Evolutionary conservation across 2,329 filamentous ascomycete genomes (phyloP).

Genomic region (Sphaerulina vaccinii): DNA sequence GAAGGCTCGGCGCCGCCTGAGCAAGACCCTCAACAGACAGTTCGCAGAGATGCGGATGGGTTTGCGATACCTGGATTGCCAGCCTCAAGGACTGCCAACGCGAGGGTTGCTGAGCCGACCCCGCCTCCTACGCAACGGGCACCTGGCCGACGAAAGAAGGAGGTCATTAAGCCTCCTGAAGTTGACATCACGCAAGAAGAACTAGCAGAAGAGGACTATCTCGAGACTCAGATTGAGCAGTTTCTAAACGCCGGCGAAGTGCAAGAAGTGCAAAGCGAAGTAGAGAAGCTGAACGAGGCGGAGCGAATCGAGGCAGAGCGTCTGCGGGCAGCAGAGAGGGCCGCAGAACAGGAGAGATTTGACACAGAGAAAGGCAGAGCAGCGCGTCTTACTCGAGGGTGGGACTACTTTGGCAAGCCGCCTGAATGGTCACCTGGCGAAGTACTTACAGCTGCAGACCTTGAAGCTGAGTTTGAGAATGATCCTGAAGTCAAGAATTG

Average conservation of each 20-base stretch:
- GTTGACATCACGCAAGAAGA: conserved; percentile 45
- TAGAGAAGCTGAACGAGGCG: conserved; percentile 33
- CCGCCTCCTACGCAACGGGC: conserved; percentile 37
- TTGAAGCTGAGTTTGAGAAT: conserved; percentile 73
- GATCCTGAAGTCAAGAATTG: conserved; percentile 86
- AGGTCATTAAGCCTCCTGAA: conserved; percentile 33
- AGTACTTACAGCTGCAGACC: conserved; percentile 29
- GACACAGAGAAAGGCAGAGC: conserved; percentile 50
- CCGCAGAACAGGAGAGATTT: conserved; percentile 32
- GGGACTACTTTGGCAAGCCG: conserved; percentile 61
- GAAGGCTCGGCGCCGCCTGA: conserved; percentile 1
- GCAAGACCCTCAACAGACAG: conserved; percentile 1
- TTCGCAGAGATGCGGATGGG: conserved; percentile 42
- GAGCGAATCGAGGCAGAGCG: conserved; percentile 17
- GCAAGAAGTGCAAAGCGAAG: conserved; percentile 31
- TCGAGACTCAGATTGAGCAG: conserved; percentile 47
- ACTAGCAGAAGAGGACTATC: conserved; percentile 47
- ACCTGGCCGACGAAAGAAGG: conserved; percentile 29
- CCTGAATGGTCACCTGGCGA: conserved; percentile 24
- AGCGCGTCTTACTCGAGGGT: conserved; percentile 48
- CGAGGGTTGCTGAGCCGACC: conserved; percentile 1
- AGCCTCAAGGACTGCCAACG: conserved; percentile 4
- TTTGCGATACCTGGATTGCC: conserved; percentile 41
- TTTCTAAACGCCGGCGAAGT: conserved; percentile 36
- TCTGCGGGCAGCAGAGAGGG: conserved; percentile 29